phyloP scores from a whole-genome alignment of 192 early-diverging fungal genomes.

The Endogone sp. region DNA sequence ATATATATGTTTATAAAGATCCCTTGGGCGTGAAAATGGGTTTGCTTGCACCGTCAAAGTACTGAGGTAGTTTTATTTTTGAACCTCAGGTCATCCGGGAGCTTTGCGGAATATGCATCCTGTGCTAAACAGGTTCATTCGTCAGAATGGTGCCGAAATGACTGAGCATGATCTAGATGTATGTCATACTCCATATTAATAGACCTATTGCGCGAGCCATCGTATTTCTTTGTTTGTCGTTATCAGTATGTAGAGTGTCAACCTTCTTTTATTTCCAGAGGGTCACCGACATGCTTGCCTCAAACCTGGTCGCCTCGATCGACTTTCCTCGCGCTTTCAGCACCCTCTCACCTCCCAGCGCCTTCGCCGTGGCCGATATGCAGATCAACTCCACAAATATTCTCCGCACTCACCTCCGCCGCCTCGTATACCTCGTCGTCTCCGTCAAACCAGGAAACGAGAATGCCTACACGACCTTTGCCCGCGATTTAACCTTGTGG shows the following conservation, averaged over 20 bases:
- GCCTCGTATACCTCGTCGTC: slow-evolving; percentile 30
- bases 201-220: neutral
- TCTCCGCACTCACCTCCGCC: slow-evolving; percentile 26
- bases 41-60: no score
- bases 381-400: slow-evolving; percentile 28
- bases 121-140: slow-evolving; percentile 24
- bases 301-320: slow-evolving; percentile 31
- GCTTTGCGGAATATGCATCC: slow-evolving; percentile 33
- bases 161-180: slow-evolving; percentile 31
- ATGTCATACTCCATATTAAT: slow-evolving; percentile 1
- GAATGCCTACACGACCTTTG: slow-evolving; percentile 29
- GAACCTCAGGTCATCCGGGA: slow-evolving; percentile 13
- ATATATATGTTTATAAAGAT: no score
- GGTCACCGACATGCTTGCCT: slow-evolving; percentile 29
- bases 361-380: slow-evolving; percentile 25
- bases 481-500: slow-evolving; percentile 31
- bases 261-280: no score
- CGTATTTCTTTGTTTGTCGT: no score
- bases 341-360: slow-evolving; percentile 21
- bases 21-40: no score
- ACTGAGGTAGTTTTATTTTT: neutral
- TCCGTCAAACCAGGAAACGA: slow-evolving; percentile 25
- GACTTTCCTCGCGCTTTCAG: slow-evolving; percentile 24
- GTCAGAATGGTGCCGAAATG: slow-evolving; percentile 24
- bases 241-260: no score